Evolutionary conservation across 169 alveolate species (phyloP), one percentile per base, ranked within the genome.

Genomic region (Eimeria praecox): DNA sequence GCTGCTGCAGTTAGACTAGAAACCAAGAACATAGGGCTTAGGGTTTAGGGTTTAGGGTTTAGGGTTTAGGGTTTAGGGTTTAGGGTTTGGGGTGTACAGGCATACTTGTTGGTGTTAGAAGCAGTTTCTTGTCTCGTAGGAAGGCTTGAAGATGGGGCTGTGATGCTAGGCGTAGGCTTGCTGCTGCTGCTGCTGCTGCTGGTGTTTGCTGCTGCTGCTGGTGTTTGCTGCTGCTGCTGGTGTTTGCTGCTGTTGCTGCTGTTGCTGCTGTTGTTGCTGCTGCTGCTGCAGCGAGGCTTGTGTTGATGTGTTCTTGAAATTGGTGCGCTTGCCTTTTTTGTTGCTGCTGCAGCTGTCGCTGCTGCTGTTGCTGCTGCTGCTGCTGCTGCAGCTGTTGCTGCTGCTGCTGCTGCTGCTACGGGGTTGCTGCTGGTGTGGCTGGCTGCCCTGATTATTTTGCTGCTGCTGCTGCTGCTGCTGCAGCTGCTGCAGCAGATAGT

Each of bases 1-100:
- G 44, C 80, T 69, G 30, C 80, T 69, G 80, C 40, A 27, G 40
- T 69, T 69, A 40, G 44, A 14, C 44, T 69, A 30, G 80, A 22
- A 14, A 10, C 30, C 40, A 69, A 18, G 44, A 22, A 69, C 6
- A 10, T 40, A 14, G 16, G 44, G 80, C 40, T 69, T 24, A 8
- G 35, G 35, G 80, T 35, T 18, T 9, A 9, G 9, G 80, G 8
- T 56, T 56, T 56, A 56, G 66, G 66, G 66, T 56, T 56, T 56
- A 56, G 69, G 69, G 69, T 56, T 56, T 56, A 56, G 69, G 69
- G 69, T 56, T 56, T 56, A 56, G 69, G 69, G 69, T 56, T 56
- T 56, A 56, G 69, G 69, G 69, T 56, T 56, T 56, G 69, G 69
- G 22, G 71, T 22, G 30, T 22, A 14, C 80, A 69, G 80, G 80